Conservation (phyloP, 192 early-diverging fungal species). For the Chytriomyces confervae region DNA sequence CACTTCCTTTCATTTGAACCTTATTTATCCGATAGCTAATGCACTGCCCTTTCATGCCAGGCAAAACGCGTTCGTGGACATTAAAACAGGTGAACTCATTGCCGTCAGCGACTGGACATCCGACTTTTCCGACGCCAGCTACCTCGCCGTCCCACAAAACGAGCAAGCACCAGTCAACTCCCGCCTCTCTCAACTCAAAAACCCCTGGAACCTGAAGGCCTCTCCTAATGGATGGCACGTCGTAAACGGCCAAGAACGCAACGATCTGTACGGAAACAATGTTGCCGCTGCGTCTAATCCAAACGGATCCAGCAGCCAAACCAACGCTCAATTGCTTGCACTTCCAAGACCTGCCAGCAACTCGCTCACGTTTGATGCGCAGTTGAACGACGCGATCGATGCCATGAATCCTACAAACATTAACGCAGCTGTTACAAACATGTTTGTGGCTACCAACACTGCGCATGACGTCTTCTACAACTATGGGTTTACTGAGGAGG, state of each 20-base stretch:
- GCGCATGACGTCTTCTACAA: constrained; percentile 52
- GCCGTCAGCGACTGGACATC: constrained; percentile 20
- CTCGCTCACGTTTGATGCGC: neutral
- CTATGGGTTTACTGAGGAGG: constrained; percentile 42
- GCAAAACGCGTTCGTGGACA: constrained; percentile 28
- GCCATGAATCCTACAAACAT: constrained; percentile 17
- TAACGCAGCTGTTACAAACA: constrained; percentile 39
- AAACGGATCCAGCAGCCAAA: neutral
- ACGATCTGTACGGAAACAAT: constrained; percentile 20
- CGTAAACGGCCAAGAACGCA: neutral
- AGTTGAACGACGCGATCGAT: constrained; percentile 6
- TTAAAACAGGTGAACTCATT: constrained; percentile 10
- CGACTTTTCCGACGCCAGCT: neutral
- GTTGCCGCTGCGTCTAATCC: constrained; percentile 23
- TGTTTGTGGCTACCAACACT: constrained; percentile 43
- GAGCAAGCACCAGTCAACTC: no score
- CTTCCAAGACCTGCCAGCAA: no score
- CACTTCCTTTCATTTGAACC: no score
- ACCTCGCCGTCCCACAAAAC: no score
- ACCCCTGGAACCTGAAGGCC: neutral
- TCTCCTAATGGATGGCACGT: constrained; percentile 30
- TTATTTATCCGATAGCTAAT: no score
- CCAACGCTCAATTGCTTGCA: no score
- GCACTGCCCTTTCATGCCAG: neutral
- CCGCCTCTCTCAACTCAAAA: neutral